A percentile compares a stretch with the other conserved stretches of the same genome.
phyloP scores from a whole-genome alignment of 2,329 filamentous ascomycete genomes.

The Hymenoscyphus occultus region DNA sequence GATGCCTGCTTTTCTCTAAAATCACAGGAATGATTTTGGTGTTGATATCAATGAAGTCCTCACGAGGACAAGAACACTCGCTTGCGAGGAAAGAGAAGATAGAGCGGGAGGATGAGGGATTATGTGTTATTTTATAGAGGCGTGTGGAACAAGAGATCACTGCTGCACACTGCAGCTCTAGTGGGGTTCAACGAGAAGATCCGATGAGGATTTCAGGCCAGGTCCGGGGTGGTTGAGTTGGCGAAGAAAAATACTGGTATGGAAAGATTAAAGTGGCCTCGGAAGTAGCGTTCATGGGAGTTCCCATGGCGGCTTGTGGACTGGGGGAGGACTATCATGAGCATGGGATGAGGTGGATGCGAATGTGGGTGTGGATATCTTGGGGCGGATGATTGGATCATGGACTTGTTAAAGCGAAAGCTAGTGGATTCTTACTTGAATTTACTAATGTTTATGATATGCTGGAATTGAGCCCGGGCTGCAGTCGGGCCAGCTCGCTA shows the following conservation, averaged over 20 bases:
- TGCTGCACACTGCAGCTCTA: neutral
- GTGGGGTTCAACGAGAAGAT: neutral
- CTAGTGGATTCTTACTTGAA: no score
- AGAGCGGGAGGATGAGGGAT: neutral
- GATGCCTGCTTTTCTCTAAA: constrained; percentile 7
- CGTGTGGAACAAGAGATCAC: neutral
- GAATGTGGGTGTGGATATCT: no score
- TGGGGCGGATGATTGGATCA: no score
- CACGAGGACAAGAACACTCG: neutral
- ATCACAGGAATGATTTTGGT: no score
- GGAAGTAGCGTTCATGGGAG: constrained; percentile 1
- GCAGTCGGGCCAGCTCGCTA: no score
- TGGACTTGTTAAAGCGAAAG: no score
- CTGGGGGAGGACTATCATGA: neutral
- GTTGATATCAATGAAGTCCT: neutral
- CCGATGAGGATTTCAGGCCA: no score
- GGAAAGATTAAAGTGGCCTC: neutral
- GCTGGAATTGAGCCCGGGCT: no score
- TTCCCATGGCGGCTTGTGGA: neutral
- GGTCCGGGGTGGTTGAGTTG: neutral
- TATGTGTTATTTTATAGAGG: neutral
- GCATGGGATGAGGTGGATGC: no score
- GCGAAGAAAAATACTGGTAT: neutral
- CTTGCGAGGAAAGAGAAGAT: neutral
- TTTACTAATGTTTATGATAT: no score